phyloP scores from a whole-genome alignment of 331 rosid species.

The Phaseolus coccineus region DNA sequence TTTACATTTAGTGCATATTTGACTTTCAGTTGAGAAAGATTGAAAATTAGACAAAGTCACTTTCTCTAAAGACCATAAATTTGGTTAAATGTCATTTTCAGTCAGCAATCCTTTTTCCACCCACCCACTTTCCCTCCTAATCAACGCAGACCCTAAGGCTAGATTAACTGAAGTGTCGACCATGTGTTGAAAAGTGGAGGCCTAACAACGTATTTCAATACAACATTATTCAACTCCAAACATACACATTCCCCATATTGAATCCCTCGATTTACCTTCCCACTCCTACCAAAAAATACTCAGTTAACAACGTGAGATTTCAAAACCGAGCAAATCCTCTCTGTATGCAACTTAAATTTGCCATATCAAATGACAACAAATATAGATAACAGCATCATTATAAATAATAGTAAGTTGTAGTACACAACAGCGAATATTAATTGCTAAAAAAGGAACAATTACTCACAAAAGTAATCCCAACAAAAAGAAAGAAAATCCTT shows the following conservation, averaged over 20 bases:
- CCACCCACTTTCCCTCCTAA: slow-evolving; percentile 13
- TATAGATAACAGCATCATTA: neutral
- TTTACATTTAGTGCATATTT: neutral
- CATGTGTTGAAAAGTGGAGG: slow-evolving; percentile 4
- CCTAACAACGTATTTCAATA: neutral
- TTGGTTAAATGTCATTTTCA: slow-evolving; percentile 27
- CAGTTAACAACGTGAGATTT: neutral
- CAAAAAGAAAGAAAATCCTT: neutral
- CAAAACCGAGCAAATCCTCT: slow-evolving; percentile 17
- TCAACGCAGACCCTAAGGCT: slow-evolving; percentile 10
- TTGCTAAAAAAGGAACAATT: neutral
- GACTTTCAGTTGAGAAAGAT: neutral
- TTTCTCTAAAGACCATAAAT: neutral
- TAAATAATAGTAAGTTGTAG: too few relatives aligned
- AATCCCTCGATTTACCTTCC: slow-evolving; percentile 8
- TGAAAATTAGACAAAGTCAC: neutral
- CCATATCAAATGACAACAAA: neutral
- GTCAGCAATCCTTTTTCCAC: neutral
- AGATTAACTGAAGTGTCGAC: slow-evolving; percentile 28
- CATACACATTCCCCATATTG: slow-evolving; percentile 1
- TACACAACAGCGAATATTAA: too few relatives aligned
- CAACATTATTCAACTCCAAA: neutral
- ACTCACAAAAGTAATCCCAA: neutral
- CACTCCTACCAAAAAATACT: neutral
- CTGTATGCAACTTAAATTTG: neutral